Base-by-base conservation (phyloP, 371 early-diverging fungal species). In the Lichtheimia ornata region DNA sequence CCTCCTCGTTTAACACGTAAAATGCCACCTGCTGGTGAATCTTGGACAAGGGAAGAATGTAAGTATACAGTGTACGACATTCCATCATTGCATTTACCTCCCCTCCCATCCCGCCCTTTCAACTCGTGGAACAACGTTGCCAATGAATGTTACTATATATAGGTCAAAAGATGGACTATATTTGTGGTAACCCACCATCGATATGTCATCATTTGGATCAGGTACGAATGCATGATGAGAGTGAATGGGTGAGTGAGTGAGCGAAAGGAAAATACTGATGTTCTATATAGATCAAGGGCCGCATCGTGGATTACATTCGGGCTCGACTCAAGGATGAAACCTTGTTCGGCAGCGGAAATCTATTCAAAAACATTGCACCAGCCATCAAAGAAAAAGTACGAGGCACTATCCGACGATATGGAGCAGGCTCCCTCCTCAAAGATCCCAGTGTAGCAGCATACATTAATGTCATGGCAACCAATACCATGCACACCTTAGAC, bases 131-230 rank as follows among this genome's bases (percentile, higher is more conserved):
- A 54, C 40, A 30, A 54, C 20, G 54, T 25, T 24, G 35, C 27
- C 18, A 30, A 35, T 30, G 40, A 27, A 40, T 58, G 27, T 35
- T 50, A 22, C 11, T 20, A 18, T 24, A 15, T 43, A 9, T 58
- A 76, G 79, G 79, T 63, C 64, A 67, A 28, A 77, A 76, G 35
- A 82, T 82, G 84, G 81, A 87, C 56, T 85, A 85, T 54, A 82
- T 84, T 58, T 87, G 88, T 65, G 88, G 88, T 20, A 87, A 87
- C 66, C 88, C 88, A 14, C 88, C 88, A 17, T 84, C 86, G 14
- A 84, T 87, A 53, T 87, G 88, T 61, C 81, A 87, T 67, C 82
- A 78, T 56, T 71, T 87, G 69, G 57, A 63, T 27, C 20, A 40
- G 56, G 74, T 74, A 70, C 35, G n/a, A n/a, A 62, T 54, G 28